Percentiles rank a stretch among this genome's conserved stretches.
phyloP scores from a whole-genome alignment of 192 early-diverging fungal genomes.

The Chytriomyces hyalinus region DNA sequence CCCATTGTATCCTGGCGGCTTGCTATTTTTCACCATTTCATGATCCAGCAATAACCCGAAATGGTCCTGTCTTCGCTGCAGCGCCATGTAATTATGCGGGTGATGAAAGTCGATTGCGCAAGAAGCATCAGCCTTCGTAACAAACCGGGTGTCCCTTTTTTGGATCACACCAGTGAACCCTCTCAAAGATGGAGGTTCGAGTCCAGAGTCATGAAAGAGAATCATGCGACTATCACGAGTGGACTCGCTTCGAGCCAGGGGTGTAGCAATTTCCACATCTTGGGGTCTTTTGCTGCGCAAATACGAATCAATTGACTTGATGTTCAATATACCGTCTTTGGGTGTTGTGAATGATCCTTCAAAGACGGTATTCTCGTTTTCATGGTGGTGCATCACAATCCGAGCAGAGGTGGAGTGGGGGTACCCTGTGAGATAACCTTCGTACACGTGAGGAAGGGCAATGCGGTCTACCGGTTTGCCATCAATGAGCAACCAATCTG shows the following conservation, averaged over 20 bases:
- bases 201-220: slow-evolving; percentile 26
- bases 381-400: slow-evolving; percentile 27
- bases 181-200: slow-evolving; percentile 24
- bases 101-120: background rate
- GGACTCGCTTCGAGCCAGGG: background rate
- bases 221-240: slow-evolving; percentile 15
- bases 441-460: slow-evolving; percentile 6
- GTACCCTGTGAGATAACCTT: slow-evolving; percentile 14
- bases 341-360: slow-evolving; percentile 23
- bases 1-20: too few species aligned
- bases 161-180: too few species aligned
- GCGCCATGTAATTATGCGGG: background rate
- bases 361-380: slow-evolving; percentile 6
- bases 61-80: background rate
- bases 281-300: background rate
- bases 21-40: background rate
- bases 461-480: slow-evolving; percentile 7
- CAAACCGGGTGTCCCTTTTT: too few species aligned
- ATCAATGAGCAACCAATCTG: slow-evolving; percentile 18
- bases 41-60: background rate
- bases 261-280: slow-evolving; percentile 16
- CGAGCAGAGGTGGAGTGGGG: background rate
- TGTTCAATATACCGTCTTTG: slow-evolving; percentile 16
- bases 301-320: slow-evolving; percentile 20
- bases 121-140: background rate